These are phyloP conservation scores for Chlorella sp. DNA, from an alignment of 139 green algal species.

Conservation along the genomic window DNA sequence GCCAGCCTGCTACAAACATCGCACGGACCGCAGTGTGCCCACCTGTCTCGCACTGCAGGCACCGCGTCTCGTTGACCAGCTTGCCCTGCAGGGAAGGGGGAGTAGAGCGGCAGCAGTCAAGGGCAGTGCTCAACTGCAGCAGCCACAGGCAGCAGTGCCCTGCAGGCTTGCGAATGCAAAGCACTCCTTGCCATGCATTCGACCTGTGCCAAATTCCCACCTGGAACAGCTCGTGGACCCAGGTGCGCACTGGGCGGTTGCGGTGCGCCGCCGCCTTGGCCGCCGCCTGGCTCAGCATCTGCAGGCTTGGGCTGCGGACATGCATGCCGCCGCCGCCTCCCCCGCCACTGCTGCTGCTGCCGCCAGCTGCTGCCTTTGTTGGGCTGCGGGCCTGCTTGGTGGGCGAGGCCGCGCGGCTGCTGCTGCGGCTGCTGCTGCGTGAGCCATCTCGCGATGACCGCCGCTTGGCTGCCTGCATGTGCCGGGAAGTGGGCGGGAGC, in stretches of 20 bases:
- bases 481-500: too few species aligned
- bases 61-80: constrained; percentile 94
- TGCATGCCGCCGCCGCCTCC: neutral
- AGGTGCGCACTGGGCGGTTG: constrained; percentile 71
- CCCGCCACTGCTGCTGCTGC: too few species aligned
- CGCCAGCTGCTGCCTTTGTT: neutral
- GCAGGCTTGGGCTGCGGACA: constrained; percentile 32
- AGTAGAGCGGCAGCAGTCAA: too few species aligned
- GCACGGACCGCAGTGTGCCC: neutral
- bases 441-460: too few species aligned
- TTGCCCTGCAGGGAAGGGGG: constrained; percentile 56
- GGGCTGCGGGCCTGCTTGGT: constrained; percentile 5
- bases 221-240: constrained; percentile 96
- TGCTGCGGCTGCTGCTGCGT: neutral
- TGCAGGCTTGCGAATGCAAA: too few species aligned
- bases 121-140: too few species aligned
- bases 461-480: too few species aligned
- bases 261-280: constrained; percentile 20
- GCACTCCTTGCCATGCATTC: too few species aligned
- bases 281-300: constrained; percentile 39
- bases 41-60: constrained; percentile 91
- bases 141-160: too few species aligned
- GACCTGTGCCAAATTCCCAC: too few species aligned
- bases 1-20: too few species aligned
- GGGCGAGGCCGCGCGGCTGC: neutral